Conservation (phyloP, 371 early-diverging fungal genomes). For the Lichtheimia ornata region DNA sequence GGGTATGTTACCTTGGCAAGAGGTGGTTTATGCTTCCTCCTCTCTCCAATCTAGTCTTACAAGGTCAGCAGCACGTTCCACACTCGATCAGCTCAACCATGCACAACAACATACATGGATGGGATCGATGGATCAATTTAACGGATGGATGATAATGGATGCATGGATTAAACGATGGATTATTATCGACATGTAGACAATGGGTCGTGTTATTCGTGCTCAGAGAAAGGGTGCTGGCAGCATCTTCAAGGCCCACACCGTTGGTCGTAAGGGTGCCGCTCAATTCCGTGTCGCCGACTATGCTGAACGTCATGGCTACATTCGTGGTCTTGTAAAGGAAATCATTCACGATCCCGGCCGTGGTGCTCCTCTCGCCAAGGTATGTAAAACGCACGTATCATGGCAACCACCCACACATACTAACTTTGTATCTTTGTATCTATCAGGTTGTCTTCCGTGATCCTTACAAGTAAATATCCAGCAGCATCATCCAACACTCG, state of each 20-base stretch:
- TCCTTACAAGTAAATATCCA: slow-evolving; percentile 34
- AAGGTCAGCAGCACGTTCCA: too few relatives aligned
- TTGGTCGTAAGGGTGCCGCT: slow-evolving; percentile 96
- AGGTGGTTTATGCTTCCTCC: too few relatives aligned
- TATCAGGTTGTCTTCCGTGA: slow-evolving; percentile 53
- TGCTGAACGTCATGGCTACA: slow-evolving; percentile 97
- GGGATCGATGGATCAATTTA: slow-evolving; percentile 9
- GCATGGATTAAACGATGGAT: slow-evolving; percentile 23
- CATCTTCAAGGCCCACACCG: slow-evolving; percentile 97
- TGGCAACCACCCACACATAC: neutral
- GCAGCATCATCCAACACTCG: neutral
- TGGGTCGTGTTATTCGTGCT: slow-evolving; percentile 83
- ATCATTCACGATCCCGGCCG: slow-evolving; percentile 99
- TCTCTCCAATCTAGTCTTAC: too few relatives aligned
- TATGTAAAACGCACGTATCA: slow-evolving; percentile 24
- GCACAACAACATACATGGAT: neutral
- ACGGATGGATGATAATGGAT: slow-evolving; percentile 15
- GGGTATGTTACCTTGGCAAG: too few relatives aligned
- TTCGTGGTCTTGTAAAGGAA: slow-evolving; percentile 97
- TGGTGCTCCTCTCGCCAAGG: slow-evolving; percentile 99
- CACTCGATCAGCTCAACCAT: too few relatives aligned
- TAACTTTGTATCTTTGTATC: neutral
- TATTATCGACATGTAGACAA: slow-evolving; percentile 30
- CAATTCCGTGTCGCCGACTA: slow-evolving; percentile 92
- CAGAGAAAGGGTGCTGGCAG: slow-evolving; percentile 99